A percentile compares a stretch with the other conserved stretches of the same genome.
Conservation (phyloP, 2,329 filamentous ascomycete genomes). For the Calonectria leucothoes region DNA sequence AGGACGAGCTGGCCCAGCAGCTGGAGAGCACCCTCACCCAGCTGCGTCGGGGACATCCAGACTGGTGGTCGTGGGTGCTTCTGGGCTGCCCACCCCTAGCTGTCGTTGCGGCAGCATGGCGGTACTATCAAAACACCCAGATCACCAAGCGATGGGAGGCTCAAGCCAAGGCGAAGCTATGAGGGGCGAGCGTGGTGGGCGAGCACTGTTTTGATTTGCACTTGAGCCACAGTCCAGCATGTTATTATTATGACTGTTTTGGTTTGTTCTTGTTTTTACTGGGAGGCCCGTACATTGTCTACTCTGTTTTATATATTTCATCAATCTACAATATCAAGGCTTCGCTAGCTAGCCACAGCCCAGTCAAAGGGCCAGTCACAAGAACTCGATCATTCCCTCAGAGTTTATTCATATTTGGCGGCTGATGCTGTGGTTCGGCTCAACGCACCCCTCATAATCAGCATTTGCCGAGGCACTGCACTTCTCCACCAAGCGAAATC, state of each 20-base stretch:
- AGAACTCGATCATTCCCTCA: background rate
- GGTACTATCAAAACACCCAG: slow-evolving; percentile 76
- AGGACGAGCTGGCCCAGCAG: slow-evolving; percentile 75
- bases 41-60: slow-evolving; percentile 73
- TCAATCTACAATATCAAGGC: background rate
- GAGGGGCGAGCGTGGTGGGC: background rate
- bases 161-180: slow-evolving; percentile 51
- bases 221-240: background rate
- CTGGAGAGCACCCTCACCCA: slow-evolving; percentile 74
- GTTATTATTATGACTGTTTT: background rate
- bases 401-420: background rate
- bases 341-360: background rate
- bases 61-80: slow-evolving; percentile 85
- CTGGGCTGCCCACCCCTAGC: slow-evolving; percentile 81
- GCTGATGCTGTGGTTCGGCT: background rate
- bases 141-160: slow-evolving; percentile 79
- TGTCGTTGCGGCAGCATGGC: slow-evolving; percentile 75
- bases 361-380: background rate
- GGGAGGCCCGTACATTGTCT: background rate
- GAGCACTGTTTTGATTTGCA: background rate
- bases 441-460: background rate
- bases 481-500: background rate
- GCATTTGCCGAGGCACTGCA: background rate
- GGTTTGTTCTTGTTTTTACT: too few species aligned
- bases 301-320: background rate